Evolutionary conservation across 257 asterid species (phyloP), one percentile per base, ranked within the genome.

Genomic region (Voacanga thouarsii): DNA sequence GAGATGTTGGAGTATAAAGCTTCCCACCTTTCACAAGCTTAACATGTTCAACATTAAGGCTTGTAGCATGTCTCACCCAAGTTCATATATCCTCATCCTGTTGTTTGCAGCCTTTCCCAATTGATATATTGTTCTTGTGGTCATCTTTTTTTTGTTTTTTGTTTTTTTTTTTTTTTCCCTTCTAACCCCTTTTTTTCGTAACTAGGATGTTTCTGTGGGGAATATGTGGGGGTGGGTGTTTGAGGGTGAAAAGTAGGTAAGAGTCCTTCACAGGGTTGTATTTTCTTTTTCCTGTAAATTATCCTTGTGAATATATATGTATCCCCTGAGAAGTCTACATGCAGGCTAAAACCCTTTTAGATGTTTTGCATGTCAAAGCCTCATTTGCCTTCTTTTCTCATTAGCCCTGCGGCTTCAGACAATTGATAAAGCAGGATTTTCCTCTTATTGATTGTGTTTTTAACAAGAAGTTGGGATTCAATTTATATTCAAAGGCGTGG

Each of bases 1-100:
- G 97, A 96, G 81, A 87, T 93, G 97, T 71, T 80, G 87, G 92
- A 91, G 77, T 96, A 92, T 81, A 90, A 90, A 77, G 84, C 95
- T 23, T 84, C 97, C 55, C 88, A 85, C 28, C 79, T 78, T 49
- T 66, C 75, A 69, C 86, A 86, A 69, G 71, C 84, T 39, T 74
- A 78, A 75, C 75, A 68, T 18, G n/a, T 68, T 39, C 26, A 66
- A 55, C 66, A 33, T 75, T 21, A 55, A 37, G 66, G 53, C 75
- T 59, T 60, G 45, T 65, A 64, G 82, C 64, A 66, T 45, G 51
- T 77, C 30, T 76, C 26, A 18, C 49, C 63, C 28, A n/a, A 39
- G n/a, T 44, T 11, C 56, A 60, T 61, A 74, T n/a, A 44, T 74
- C 66, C 77, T 33, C 74, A 11, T 26, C 65, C 71, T 73, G 67